phyloP scores from a whole-genome alignment of 352 stramenopile species.

The Lagenidium sp. region DNA sequence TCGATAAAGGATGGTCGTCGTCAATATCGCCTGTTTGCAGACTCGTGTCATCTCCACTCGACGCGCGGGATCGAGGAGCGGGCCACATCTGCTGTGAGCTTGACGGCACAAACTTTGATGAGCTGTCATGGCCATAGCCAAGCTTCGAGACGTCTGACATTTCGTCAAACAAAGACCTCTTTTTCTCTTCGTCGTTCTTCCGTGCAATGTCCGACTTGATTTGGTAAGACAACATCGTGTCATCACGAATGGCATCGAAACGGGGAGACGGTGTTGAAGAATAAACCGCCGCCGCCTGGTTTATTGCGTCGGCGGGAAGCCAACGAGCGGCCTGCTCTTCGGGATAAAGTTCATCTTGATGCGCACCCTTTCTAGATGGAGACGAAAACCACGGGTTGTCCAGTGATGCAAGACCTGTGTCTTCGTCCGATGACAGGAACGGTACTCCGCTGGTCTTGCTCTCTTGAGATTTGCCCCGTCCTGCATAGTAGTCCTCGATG shows the following conservation, averaged over 20 bases:
- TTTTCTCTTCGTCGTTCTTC: slow-evolving; percentile 29
- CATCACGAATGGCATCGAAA: slow-evolving; percentile 45
- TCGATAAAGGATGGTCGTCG: slow-evolving; percentile 50
- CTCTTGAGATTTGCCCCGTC: too few species aligned
- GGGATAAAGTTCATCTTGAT: slow-evolving; percentile 24
- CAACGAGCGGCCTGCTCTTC: slow-evolving; percentile 61
- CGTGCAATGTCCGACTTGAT: too few species aligned
- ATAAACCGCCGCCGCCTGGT: slow-evolving; percentile 1
- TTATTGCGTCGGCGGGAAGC: slow-evolving; percentile 20
- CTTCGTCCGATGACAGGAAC: slow-evolving; percentile 33
- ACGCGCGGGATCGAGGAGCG: too few species aligned
- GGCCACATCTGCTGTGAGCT: too few species aligned
- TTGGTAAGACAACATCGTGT: slow-evolving; percentile 7
- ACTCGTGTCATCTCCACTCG: too few species aligned
- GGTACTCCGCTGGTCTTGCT: slow-evolving; percentile 27
- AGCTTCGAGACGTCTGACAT: slow-evolving; percentile 65
- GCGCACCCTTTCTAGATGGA: background rate
- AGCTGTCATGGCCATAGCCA: too few species aligned
- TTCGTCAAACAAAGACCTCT: slow-evolving; percentile 31
- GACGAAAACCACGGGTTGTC: slow-evolving; percentile 64
- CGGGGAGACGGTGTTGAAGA: slow-evolving; percentile 18
- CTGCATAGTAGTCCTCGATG: slow-evolving; percentile 80
- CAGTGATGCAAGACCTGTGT: background rate
- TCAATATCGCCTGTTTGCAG: too few species aligned
- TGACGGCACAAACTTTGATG: too few species aligned